Evolutionary conservation across 148 eudicot genomes (phyloP).

Genomic region (Chenopodium album): DNA sequence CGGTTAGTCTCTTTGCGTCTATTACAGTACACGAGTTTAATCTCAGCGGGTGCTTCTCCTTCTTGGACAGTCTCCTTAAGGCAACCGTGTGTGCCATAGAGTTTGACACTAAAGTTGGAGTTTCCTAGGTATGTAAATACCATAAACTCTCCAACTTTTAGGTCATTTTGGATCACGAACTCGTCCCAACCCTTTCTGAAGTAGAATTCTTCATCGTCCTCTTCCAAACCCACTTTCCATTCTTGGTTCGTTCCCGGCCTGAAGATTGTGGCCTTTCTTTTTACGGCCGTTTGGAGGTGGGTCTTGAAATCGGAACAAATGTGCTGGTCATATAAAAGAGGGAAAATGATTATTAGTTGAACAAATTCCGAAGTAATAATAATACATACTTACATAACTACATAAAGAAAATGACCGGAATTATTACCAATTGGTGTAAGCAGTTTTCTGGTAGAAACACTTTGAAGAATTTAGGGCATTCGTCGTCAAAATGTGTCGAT

Average conservation of each 20-base stretch:
- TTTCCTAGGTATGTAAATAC: slow-evolving; percentile 19
- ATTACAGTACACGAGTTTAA: not conserved
- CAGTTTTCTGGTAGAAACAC: too few relatives aligned
- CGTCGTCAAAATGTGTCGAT: too few relatives aligned
- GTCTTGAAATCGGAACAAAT: too few relatives aligned
- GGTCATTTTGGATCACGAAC: not conserved
- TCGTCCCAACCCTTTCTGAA: slow-evolving; percentile 2
- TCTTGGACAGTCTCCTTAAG: not conserved
- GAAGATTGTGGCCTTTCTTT: slow-evolving; percentile 1
- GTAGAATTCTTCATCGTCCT: not conserved
- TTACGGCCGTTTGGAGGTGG: not conserved
- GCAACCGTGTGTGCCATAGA: slow-evolving; percentile 14
- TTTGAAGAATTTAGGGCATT: too few relatives aligned
- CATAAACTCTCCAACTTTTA: not conserved
- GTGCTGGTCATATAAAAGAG: too few relatives aligned
- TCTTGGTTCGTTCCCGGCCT: not conserved
- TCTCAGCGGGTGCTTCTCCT: not conserved
- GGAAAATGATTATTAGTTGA: too few relatives aligned
- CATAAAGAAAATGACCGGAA: too few relatives aligned
- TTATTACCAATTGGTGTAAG: too few relatives aligned
- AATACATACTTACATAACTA: too few relatives aligned
- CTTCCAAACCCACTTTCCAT: slow-evolving; percentile 10
- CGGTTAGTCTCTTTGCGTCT: not conserved
- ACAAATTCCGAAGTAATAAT: too few relatives aligned
- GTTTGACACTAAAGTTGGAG: slow-evolving; percentile 9